Evolutionary conservation across 352 stramenopile genomes (phyloP), one percentile per base, ranked within the genome.

Genomic region (Pythium rishiriense): DNA sequence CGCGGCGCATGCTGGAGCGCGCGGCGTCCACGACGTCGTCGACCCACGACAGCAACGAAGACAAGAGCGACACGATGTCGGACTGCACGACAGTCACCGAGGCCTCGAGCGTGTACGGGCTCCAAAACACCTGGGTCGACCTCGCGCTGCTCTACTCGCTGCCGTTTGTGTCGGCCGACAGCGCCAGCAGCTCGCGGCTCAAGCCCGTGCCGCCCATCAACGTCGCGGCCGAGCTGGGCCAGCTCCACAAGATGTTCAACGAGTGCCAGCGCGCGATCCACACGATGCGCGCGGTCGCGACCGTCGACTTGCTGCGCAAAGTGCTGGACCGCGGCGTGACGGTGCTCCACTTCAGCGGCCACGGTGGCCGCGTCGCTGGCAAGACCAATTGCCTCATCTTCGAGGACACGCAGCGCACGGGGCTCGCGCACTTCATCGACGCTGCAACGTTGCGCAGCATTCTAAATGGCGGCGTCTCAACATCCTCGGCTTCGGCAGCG

Each of bases 71-170:
- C 63, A 91, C 82, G 35, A 61, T 91, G 24, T 91, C 82, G 17
- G 82, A 91, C 58, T 91, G 82, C 59, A 91, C 82, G 50, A 88
- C 80, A 21, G 66, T 73, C 58, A 91, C 80, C 10, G 82, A 91
- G 56, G 74, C 78, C 11, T 91, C 82, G 31, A 91, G 82, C 45
- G 82, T 91, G 48, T 89, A 87, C 41, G 57, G 82, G 26, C 81
- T 88, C 26, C 79, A 89, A 59, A 90, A 89, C 70, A 93, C 85
- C 52, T 88, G 84, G 78, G 76, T 93, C 41, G 85, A 93, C 48
- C 73, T 93, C 33, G 85, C 82, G 25, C 78, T 86, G 66, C 75
- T 93, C 14, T 89, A 91, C 43, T 78, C 85, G 33, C 71, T 88
- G 41, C 85, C 85, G 56, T 93, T 93, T 50, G 79, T 93, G 4